Conservation (phyloP, 495 filamentous ascomycete species). For the Umbilicaria muhlenbergii region DNA sequence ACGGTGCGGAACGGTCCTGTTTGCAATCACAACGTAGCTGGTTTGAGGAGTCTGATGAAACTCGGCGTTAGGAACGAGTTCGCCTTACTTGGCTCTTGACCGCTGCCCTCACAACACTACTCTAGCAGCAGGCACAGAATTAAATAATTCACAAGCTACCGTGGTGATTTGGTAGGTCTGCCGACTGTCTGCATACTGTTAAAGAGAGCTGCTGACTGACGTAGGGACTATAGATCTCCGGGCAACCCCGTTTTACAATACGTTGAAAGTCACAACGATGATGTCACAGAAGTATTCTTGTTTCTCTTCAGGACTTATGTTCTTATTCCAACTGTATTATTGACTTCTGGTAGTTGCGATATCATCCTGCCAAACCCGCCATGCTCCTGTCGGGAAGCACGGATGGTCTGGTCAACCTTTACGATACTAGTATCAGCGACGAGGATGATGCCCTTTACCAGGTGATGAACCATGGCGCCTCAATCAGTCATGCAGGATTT, state of each 20-base stretch:
- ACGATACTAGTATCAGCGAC: constrained; percentile 55
- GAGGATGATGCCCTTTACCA: constrained; percentile 78
- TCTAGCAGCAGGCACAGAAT: constrained; percentile 65
- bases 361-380: constrained; percentile 45
- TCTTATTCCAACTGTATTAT: background rate
- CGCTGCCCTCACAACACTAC: constrained; percentile 39
- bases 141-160: constrained; percentile 53
- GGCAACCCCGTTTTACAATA: constrained; percentile 41
- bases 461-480: constrained; percentile 72
- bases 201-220: constrained; percentile 20
- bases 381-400: constrained; percentile 74
- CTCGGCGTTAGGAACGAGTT: constrained; percentile 21
- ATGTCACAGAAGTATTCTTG: constrained; percentile 62
- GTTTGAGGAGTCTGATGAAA: background rate
- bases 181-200: constrained; percentile 5
- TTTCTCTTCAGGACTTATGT: background rate
- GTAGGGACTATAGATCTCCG: constrained; percentile 53
- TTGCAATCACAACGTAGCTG: constrained; percentile 14
- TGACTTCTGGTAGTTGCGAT: constrained; percentile 39
- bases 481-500: constrained; percentile 76
- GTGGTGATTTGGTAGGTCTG: constrained; percentile 52
- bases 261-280: constrained; percentile 80
- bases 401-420: constrained; percentile 82
- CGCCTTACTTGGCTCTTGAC: constrained; percentile 53
- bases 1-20: constrained; percentile 11